Percentiles rank a stretch among this genome's conserved stretches.
These are phyloP conservation scores for Kodamaea ohmeri DNA, from an alignment of 1,139 yeast species.

Conservation along the genomic window DNA sequence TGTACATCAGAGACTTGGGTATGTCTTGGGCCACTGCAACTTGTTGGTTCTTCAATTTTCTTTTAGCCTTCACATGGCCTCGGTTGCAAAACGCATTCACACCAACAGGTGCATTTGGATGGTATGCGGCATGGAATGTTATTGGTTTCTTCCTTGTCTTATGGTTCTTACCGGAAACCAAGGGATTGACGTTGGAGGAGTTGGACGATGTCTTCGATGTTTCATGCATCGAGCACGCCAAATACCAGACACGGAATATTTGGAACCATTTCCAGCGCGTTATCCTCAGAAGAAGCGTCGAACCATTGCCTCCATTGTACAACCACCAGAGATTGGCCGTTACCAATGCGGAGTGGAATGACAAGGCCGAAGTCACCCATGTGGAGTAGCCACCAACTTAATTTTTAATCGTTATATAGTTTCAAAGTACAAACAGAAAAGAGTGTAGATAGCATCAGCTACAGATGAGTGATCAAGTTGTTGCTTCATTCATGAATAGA, in stretches of 20 bases:
- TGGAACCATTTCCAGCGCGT: slow-evolving; percentile 43
- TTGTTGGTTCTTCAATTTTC: slow-evolving; percentile 82
- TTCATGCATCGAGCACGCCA: slow-evolving; percentile 52
- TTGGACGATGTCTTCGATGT: slow-evolving; percentile 69
- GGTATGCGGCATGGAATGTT: slow-evolving; percentile 85
- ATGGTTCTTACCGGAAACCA: slow-evolving; percentile 69
- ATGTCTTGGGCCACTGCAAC: slow-evolving; percentile 81
- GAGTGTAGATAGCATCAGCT: no score
- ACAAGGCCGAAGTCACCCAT: slow-evolving; percentile 51
- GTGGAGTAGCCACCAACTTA: slow-evolving; percentile 26
- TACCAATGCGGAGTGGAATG: slow-evolving; percentile 59
- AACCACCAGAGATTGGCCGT: slow-evolving; percentile 58
- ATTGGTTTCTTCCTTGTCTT: slow-evolving; percentile 69
- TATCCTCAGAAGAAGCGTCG: slow-evolving; percentile 41
- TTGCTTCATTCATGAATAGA: no score
- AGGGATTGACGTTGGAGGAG: slow-evolving; percentile 67
- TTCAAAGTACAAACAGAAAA: background rate
- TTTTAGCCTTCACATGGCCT: slow-evolving; percentile 84
- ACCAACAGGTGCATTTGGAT: slow-evolving; percentile 84
- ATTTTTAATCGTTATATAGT: no score
- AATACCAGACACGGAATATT: slow-evolving; percentile 49
- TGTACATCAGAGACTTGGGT: slow-evolving; percentile 81
- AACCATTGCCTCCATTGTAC: slow-evolving; percentile 54
- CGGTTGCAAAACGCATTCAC: slow-evolving; percentile 61
- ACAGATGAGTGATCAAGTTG: no score